Evolutionary conservation across 768 basidiomycete genomes (phyloP).

Genomic region (Agrocybe praecox): DNA sequence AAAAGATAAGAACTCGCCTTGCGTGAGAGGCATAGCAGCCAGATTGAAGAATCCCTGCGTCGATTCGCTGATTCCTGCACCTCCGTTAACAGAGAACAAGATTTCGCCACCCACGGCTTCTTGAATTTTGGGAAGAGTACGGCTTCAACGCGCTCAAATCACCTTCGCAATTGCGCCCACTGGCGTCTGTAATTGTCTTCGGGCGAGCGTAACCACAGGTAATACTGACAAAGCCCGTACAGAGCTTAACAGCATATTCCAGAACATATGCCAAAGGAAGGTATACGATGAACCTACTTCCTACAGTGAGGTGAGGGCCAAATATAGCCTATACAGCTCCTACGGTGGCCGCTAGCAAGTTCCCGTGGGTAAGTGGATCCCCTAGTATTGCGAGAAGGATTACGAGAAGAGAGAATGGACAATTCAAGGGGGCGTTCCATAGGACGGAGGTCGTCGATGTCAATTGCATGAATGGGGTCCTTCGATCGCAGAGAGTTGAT

Average conservation of each 20-base stretch:
- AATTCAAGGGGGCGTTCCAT: conserved; percentile 51
- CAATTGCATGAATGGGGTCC: conserved; percentile 47
- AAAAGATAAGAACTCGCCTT: conserved; percentile 53
- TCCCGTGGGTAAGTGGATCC: conserved; percentile 64
- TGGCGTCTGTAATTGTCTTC: conserved; percentile 87
- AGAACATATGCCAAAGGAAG: conserved; percentile 88
- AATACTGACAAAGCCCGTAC: conserved; percentile 67
- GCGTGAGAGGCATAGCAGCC: conserved; percentile 73
- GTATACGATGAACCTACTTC: conserved; percentile 75
- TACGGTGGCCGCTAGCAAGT: conserved; percentile 75
- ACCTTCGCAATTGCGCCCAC: conserved; percentile 72
- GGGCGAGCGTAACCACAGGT: conserved; percentile 79
- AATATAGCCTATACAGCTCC: conserved; percentile 69
- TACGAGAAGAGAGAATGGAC: conserved; percentile 42
- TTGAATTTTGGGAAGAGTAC: conserved; percentile 70
- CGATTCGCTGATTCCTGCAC: conserved; percentile 72
- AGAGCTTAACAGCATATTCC: conserved; percentile 85
- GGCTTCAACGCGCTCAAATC: conserved; percentile 78
- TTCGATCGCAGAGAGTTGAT: conserved; percentile 48
- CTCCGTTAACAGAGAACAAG: conserved; percentile 70
- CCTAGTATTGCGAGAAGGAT: conserved; percentile 32
- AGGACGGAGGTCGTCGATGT: conserved; percentile 65
- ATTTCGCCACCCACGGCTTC: conserved; percentile 79
- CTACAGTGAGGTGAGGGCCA: conserved; percentile 48
- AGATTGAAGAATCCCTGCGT: conserved; percentile 83